A percentile compares a stretch with the other conserved stretches of the same genome.
phyloP scores from a whole-genome alignment of 352 stramenopile species.

The Phytophthora lateralis region DNA sequence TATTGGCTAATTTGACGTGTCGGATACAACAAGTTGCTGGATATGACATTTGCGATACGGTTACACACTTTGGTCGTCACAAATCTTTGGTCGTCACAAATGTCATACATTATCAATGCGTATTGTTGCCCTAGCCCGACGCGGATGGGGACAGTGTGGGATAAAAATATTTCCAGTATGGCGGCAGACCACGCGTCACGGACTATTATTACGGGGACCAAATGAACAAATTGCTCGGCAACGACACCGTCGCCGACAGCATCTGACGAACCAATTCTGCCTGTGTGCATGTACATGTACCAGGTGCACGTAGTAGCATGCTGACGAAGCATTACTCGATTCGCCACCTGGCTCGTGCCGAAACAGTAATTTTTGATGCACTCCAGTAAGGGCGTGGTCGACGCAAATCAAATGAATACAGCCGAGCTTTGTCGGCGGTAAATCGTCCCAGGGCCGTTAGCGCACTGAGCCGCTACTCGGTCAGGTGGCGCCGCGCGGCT shows the following conservation, averaged over 20 bases:
- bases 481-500: background rate
- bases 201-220: background rate
- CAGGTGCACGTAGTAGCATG: background rate
- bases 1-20: too few relatives aligned
- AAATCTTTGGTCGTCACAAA: background rate
- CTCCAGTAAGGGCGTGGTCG: constrained; percentile 1
- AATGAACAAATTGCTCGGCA: background rate
- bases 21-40: too few relatives aligned
- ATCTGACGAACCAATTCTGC: background rate
- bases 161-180: background rate
- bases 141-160: background rate
- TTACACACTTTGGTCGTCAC: too few relatives aligned
- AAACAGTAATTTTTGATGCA: constrained; percentile 10
- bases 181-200: background rate
- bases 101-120: background rate
- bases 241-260: too few relatives aligned
- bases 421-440: background rate
- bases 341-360: constrained; percentile 15
- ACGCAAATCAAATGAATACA: background rate
- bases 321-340: background rate
- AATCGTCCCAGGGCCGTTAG: background rate
- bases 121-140: background rate
- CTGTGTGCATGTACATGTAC: background rate
- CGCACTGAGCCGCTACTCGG: background rate
- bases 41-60: too few relatives aligned